Evolutionary conservation across 352 stramenopile genomes (phyloP).

Genomic region (Globisporangium radiosum): DNA sequence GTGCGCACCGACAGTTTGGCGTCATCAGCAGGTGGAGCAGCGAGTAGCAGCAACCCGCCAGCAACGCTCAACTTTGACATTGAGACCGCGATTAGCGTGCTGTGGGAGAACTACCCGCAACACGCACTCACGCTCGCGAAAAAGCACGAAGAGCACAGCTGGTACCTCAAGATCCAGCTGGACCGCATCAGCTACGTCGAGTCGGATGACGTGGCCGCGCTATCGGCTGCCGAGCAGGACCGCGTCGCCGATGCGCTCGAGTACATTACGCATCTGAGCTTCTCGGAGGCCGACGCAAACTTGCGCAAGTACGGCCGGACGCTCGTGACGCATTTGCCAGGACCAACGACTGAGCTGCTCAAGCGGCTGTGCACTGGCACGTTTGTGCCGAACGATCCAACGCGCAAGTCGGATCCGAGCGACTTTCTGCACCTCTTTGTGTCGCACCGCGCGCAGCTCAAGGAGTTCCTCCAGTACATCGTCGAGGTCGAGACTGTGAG

Average conservation of each 20-base stretch:
- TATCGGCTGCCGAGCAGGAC: conserved; percentile 74
- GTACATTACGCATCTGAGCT: conserved; percentile 86
- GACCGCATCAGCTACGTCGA: conserved; percentile 87
- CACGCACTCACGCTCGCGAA: conserved; percentile 86
- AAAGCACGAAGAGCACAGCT: conserved; percentile 88
- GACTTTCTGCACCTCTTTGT: conserved; percentile 92
- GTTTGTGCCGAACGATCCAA: conserved; percentile 47
- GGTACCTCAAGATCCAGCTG: conserved; percentile 91
- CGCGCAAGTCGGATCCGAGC: conserved; percentile 69
- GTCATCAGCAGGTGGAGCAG: not conserved
- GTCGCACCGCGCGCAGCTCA: conserved; percentile 83
- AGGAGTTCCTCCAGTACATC: conserved; percentile 88
- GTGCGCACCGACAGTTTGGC: not conserved
- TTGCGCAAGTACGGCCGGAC: conserved; percentile 87
- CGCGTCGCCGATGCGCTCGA: conserved; percentile 84
- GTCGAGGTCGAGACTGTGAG: conserved; percentile 84
- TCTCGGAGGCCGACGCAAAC: conserved; percentile 81
- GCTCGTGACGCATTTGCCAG: conserved; percentile 83
- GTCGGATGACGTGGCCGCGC: conserved; percentile 55
- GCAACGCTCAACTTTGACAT: conserved; percentile 80
- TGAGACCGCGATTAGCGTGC: conserved; percentile 88
- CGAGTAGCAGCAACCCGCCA: not conserved
- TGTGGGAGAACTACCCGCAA: conserved; percentile 90
- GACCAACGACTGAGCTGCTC: conserved; percentile 85
- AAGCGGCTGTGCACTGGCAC: conserved; percentile 88